These are phyloP conservation scores for Apophysomyces sp. DNA, from an alignment of 371 early-diverging fungal species.

Conservation along the genomic window DNA sequence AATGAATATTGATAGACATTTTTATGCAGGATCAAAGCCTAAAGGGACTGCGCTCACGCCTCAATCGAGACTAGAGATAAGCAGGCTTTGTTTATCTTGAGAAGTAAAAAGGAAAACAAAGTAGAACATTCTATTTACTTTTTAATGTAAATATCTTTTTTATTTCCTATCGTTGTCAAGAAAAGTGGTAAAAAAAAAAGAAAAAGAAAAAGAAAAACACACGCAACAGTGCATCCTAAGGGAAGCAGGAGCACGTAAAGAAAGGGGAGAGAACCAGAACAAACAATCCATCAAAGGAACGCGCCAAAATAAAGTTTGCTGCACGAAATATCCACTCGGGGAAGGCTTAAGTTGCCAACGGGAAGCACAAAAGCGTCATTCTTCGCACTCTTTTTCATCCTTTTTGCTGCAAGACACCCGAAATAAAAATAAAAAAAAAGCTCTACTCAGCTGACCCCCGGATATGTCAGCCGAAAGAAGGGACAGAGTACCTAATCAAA, in stretches of 20 bases:
- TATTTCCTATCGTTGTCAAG: background rate
- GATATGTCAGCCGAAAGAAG: constrained; percentile 1
- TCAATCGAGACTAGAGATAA: background rate
- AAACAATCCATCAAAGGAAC: background rate
- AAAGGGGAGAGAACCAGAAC: background rate
- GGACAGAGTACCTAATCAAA: background rate
- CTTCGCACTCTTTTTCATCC: background rate
- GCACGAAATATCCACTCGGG: background rate
- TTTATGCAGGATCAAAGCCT: constrained; percentile 3
- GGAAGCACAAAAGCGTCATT: constrained; percentile 2
- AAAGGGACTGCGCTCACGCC: constrained; percentile 1
- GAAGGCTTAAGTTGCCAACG: background rate
- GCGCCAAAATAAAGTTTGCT: constrained; percentile 1
- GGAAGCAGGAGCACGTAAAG: background rate
- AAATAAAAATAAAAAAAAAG: background rate
- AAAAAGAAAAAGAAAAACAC: background rate
- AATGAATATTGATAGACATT: background rate
- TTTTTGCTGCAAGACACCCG: background rate
- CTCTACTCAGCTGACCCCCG: background rate
- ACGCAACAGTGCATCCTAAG: background rate
- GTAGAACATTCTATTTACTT: background rate
- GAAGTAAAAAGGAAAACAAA: background rate
- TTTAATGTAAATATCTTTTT: background rate
- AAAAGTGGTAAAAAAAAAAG: background rate
- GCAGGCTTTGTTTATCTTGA: background rate